Evolutionary conservation across 805 yeast species (phyloP).

Genomic region (Wickerhamomyces alni): DNA sequence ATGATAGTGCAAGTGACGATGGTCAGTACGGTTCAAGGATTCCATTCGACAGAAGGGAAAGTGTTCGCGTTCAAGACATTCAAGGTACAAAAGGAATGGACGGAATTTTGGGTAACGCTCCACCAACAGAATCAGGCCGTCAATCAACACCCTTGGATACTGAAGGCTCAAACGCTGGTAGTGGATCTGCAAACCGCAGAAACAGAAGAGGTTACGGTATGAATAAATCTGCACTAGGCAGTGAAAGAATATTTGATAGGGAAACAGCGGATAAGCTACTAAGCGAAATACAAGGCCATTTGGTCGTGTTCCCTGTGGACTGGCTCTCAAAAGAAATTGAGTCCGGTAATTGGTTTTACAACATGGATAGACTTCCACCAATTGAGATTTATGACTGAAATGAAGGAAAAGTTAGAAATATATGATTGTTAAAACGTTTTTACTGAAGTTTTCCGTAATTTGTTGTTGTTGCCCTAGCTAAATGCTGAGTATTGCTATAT

Average conservation of each 20-base stretch:
- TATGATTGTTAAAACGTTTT: too few species aligned
- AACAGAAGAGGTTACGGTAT: constrained; percentile 33
- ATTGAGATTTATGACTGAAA: constrained; percentile 85
- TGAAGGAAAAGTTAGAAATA: too few species aligned
- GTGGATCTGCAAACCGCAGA: constrained; percentile 16
- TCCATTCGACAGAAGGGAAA: constrained; percentile 1
- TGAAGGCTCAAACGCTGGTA: background rate
- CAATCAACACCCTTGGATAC: background rate
- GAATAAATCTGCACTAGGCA: constrained; percentile 25
- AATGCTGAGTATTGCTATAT: background rate
- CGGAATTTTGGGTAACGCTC: constrained; percentile 12
- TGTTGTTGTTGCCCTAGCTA: too few species aligned
- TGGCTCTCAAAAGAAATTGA: constrained; percentile 89
- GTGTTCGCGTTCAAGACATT: constrained; percentile 10
- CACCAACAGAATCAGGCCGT: constrained; percentile 2
- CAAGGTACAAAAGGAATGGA: constrained; percentile 6
- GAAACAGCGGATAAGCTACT: constrained; percentile 72
- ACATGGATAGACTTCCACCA: constrained; percentile 90
- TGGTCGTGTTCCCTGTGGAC: constrained; percentile 87
- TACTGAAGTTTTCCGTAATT: too few species aligned
- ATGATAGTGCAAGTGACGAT: background rate
- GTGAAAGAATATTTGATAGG: constrained; percentile 57
- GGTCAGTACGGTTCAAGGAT: background rate
- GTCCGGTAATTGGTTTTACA: constrained; percentile 91
- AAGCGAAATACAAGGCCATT: constrained; percentile 71